Conservation (phyloP, 148 eudicot species). For the Rhododendron williamsianum region DNA sequence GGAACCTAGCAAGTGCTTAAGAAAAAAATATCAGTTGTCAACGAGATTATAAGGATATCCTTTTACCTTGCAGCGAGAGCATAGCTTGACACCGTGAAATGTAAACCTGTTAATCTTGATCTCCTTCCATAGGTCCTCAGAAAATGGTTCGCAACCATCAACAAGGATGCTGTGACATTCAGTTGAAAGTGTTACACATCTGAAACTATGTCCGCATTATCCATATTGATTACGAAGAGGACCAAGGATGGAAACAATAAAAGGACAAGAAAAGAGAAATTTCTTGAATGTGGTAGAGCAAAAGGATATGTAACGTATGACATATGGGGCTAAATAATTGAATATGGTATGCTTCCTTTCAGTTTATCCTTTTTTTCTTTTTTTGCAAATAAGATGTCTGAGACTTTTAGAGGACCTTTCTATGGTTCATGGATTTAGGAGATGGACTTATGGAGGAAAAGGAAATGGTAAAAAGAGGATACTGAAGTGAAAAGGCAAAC, state of each 20-base stretch:
- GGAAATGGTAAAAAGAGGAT: background rate
- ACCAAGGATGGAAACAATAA: background rate
- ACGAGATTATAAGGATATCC: background rate
- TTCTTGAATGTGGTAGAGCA: background rate
- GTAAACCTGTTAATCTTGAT: slow-evolving; percentile 51
- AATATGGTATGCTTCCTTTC: background rate
- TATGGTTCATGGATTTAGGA: background rate
- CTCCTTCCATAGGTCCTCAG: slow-evolving; percentile 82
- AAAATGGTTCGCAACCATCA: slow-evolving; percentile 77
- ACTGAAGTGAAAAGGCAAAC: background rate
- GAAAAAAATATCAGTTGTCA: background rate
- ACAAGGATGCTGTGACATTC: slow-evolving; percentile 56
- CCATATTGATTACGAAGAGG: background rate
- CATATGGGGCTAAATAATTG: background rate
- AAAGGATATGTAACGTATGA: background rate
- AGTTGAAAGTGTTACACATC: too few species aligned
- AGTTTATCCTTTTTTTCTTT: background rate
- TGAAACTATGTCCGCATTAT: background rate
- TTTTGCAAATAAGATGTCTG: background rate
- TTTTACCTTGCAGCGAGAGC: slow-evolving; percentile 88
- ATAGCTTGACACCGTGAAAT: slow-evolving; percentile 74
- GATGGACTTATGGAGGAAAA: background rate
- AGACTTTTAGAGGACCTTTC: background rate
- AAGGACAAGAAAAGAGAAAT: background rate
- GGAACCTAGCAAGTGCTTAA: background rate